Evolutionary conservation across 352 stramenopile genomes (phyloP).

Genomic region (Phytophthora agathidicida): DNA sequence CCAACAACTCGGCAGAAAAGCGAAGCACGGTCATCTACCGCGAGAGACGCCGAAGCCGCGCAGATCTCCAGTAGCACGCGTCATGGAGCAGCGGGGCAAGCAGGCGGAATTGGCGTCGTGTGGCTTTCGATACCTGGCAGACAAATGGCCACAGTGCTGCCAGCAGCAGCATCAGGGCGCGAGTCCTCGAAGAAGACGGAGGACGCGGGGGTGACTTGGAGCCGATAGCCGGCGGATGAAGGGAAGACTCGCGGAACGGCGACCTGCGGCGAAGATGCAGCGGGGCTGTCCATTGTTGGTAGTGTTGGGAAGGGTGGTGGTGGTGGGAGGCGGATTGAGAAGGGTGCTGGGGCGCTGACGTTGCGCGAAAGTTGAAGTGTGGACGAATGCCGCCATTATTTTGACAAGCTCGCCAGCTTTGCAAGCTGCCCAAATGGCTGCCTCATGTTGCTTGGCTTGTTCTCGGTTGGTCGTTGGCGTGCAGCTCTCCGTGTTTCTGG

Average conservation of each 20-base stretch:
- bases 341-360: not conserved
- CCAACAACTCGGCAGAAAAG: too few species aligned
- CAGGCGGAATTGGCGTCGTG: conserved; percentile 45
- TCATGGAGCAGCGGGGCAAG: conserved; percentile 47
- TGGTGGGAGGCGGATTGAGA: conserved; percentile 6
- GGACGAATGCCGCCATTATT: too few species aligned
- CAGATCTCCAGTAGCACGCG: conserved; percentile 47
- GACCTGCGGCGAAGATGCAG: not conserved
- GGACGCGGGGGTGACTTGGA: conserved; percentile 14
- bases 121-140: conserved; percentile 50
- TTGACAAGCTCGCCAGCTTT: too few species aligned
- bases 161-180: conserved; percentile 13
- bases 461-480: too few species aligned
- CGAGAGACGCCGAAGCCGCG: conserved; percentile 55
- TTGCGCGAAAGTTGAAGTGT: too few species aligned
- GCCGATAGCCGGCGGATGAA: conserved; percentile 11
- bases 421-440: too few species aligned
- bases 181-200: conserved; percentile 53
- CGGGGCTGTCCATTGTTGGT: not conserved
- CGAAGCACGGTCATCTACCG: too few species aligned
- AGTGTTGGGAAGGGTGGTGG: not conserved
- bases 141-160: conserved; percentile 35
- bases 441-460: too few species aligned
- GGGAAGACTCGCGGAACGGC: conserved; percentile 38
- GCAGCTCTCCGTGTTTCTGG: too few species aligned